Base-by-base conservation (phyloP, 2,329 filamentous ascomycete genomes). In the Blumeriella jaapii region DNA sequence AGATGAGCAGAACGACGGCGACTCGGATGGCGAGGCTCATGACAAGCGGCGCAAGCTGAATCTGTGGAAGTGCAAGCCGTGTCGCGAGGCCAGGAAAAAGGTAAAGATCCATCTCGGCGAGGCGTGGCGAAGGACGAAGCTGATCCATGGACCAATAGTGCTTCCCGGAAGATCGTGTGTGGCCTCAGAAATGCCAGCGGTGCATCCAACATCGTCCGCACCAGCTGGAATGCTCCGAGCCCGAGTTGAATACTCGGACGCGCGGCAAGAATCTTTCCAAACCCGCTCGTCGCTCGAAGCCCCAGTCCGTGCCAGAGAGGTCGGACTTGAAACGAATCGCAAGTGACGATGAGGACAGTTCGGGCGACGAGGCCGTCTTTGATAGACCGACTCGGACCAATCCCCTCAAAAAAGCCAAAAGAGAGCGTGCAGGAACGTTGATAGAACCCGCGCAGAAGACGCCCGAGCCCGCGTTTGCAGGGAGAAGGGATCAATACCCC, bases 71-170 rank as follows among this genome's bases (percentile, higher is more conserved):
- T 44, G 41, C 26, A 38, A 31, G 28, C 41, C 40, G 16, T 44
- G 41, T 34, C 41, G 41, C 13, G 36, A 38, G 15, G 41, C 41
- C 12, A 34, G 41, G 19, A 44, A 44, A 26, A 44, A 43, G 33
- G 41, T 42, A 26, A 14, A 23, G n/a, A n/a, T n/a, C n/a, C n/a
- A n/a, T n/a, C n/a, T n/a, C n/a, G 26, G 18, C 26, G 14, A 26
- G 17, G 18, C 25, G 9, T 19, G 13, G 26, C 13, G 12, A 29
- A 6, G 26, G 20, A 11, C 17, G 23, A 17, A 23, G 30, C 39
- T 41, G 25, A 41, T n/a, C n/a, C 14, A 15, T 15, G 10, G 18
- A 18, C 12, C 12, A 20, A 17, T 30, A 44, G 41, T 44, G 41
- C 15, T 33, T 39, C 9, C 41, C 41, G 1, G 36, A 29, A 29